phyloP scores from a whole-genome alignment of 2,329 filamentous ascomycete genomes.

The Phyllosticta citrichinensis region DNA sequence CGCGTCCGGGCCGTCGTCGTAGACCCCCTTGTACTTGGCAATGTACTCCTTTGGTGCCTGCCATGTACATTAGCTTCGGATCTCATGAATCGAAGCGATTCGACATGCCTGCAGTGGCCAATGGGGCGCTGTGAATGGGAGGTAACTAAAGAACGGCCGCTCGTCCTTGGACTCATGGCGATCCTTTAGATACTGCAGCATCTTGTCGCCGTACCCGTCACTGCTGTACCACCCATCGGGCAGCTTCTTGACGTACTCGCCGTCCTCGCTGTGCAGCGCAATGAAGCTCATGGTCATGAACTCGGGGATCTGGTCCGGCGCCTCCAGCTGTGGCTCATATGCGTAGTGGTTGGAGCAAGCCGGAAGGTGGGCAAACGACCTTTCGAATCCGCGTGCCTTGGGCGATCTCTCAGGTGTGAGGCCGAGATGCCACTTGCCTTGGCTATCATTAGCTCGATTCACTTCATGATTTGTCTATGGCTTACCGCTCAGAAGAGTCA shows the following conservation, averaged over 20 bases:
- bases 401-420: conserved; percentile 48
- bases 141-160: conserved; percentile 49
- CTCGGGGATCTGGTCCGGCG: conserved; percentile 24
- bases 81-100: too few relatives aligned
- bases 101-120: conserved; percentile 45
- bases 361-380: conserved; percentile 50
- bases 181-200: conserved; percentile 28
- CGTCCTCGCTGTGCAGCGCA: conserved; percentile 30
- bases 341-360: conserved; percentile 40
- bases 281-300: conserved; percentile 36
- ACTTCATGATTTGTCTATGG: too few relatives aligned
- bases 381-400: conserved; percentile 48
- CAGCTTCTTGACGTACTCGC: conserved; percentile 29
- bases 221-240: conserved; percentile 27
- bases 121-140: conserved; percentile 53
- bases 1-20: conserved; percentile 50
- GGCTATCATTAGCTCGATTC: too few relatives aligned
- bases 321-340: conserved; percentile 38
- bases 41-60: conserved; percentile 43
- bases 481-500: conserved; percentile 47
- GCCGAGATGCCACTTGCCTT: conserved; percentile 51
- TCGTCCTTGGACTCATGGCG: conserved; percentile 26
- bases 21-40: conserved; percentile 48
- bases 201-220: conserved; percentile 31
- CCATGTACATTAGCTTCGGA: too few relatives aligned